Base-by-base conservation (phyloP, 805 yeast genomes). In the Priceomyces medius region DNA sequence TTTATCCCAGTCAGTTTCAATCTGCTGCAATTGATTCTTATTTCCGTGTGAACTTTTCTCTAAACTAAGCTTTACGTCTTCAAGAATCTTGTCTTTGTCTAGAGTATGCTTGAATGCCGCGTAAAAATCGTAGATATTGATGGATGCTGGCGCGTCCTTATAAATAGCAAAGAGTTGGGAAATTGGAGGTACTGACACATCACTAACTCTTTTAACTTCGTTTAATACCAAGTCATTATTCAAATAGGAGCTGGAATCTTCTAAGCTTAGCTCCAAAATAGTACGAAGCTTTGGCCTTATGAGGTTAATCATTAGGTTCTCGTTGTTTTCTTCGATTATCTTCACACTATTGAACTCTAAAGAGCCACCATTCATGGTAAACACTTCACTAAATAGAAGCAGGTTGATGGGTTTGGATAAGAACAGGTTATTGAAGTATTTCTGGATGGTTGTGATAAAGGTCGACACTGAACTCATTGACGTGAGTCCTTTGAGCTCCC, bases 71-170 rank as follows among this genome's bases (percentile, higher is more conserved):
- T 32, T 20, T 8, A 59, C 27, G 13, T 54, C 59, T 7, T 45
- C 34, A 4, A 55, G 31, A 4, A 68, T 43, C 20, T 56, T 56
- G 5, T 43, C 45, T 43, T 56, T 56, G 31, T 53, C 55, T 21
- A 81, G 49, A 0, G 79, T 64, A 43, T 71, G 77, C 53, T 71
- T 77, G 61, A 85, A 85, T 0, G 86, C 82, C 18, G 66, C 58
- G 53, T 72, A 85, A 49, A 80, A 81, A 50, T 85, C 95, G 61
- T 71, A 81, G 40, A 83, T 72, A 54, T 85, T 85, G 46, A 85
- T 73, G 21, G 73, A 64, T 2, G 81, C 70, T 18, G 86, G 85
- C 0, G 96, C 90, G 51, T 89, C 97, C 44, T 93, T 77, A 57
- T 83, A 84, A 12, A 87, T 68, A 36, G 78, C 75, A 62, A 79